Evolutionary conservation across 768 basidiomycete genomes (phyloP), one percentile per base, ranked within the genome.

Genomic region (Dendrothele bispora): DNA sequence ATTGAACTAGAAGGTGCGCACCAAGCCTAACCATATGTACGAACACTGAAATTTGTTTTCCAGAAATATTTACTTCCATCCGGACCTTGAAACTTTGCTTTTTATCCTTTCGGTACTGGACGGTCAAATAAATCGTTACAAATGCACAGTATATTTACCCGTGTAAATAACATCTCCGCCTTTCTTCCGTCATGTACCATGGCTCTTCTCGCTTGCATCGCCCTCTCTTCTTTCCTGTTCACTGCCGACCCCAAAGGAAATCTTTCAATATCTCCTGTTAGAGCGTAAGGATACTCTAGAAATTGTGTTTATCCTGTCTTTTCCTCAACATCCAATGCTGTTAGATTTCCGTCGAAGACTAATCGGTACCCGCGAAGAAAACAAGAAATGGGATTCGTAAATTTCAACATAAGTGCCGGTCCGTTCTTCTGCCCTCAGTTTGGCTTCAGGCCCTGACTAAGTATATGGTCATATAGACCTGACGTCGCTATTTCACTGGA

Each of bases 401-500:
- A 77, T 56, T 84, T 84, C 62, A 74, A 83, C 57, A 59, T 81
- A 29, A 66, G 69, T 27, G 79, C 82, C 34, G 82, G 82, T 80
- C 17, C 7, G 26, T 48, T n/a, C 4, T 37, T 18, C n/a, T 3
- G 8, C 14, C 15, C 35, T 27, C 24, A 37, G n/a, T 27, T 12
- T 10, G 20, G 8, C 10, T 39, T 39, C 20, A 10, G 37, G 20
- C 20, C 10, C 37, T 14, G 10, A 21, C 37, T 12, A n/a, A n/a
- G n/a, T n/a, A n/a, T n/a, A n/a, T n/a, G 25, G 15, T 7, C 46
- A 27, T 21, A 39, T 53, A 93, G 93, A 95, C 67, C 72, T 95
- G 4, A 72, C 79, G 7, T 82, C 93, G 11, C 73, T 95, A 25
- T 95, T 94, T 69, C 72, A 94, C 67, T 95, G 92, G 92, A 95